Percentiles rank a stretch among this genome's conserved stretches.
phyloP scores from a whole-genome alignment of 192 early-diverging fungal species.

The Coemansia sp. region DNA sequence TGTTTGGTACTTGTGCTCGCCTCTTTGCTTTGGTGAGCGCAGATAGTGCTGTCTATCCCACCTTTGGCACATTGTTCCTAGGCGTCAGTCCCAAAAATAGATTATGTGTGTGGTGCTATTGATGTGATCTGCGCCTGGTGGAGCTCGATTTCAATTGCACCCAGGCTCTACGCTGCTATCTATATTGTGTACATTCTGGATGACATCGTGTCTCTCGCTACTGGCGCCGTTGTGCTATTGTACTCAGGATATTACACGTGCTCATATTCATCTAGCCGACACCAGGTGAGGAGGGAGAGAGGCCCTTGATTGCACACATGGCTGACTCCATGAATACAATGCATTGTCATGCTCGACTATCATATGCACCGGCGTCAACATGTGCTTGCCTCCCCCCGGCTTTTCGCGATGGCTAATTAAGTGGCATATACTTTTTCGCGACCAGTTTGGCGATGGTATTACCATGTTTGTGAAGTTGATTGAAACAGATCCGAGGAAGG shows the following conservation, averaged over 20 bases:
- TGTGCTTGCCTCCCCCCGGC: constrained; percentile 4
- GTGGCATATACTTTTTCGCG: not conserved
- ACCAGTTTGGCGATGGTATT: not conserved
- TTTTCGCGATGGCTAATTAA: constrained; percentile 10
- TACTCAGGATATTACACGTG: not conserved
- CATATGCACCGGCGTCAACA: constrained; percentile 5
- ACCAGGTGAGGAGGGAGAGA: constrained; percentile 1
- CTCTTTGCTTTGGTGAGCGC: not conserved
- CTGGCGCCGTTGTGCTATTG: not conserved
- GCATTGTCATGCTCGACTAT: not conserved
- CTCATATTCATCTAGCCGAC: not conserved
- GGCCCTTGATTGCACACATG: constrained; percentile 7
- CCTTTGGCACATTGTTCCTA: not conserved
- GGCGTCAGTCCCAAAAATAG: constrained; percentile 5
- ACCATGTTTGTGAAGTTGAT: not conserved
- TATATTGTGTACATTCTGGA: not conserved
- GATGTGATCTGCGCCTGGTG: not conserved
- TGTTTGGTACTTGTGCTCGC: not conserved
- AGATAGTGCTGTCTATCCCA: not conserved
- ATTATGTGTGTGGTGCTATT: not conserved
- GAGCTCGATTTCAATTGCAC: not conserved
- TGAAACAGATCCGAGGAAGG: not conserved
- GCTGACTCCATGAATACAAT: not conserved
- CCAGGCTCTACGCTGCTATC: not conserved
- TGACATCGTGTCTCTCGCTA: not conserved